Conservation (phyloP, 257 asterid species). For the Nicotiana sylvestris region DNA sequence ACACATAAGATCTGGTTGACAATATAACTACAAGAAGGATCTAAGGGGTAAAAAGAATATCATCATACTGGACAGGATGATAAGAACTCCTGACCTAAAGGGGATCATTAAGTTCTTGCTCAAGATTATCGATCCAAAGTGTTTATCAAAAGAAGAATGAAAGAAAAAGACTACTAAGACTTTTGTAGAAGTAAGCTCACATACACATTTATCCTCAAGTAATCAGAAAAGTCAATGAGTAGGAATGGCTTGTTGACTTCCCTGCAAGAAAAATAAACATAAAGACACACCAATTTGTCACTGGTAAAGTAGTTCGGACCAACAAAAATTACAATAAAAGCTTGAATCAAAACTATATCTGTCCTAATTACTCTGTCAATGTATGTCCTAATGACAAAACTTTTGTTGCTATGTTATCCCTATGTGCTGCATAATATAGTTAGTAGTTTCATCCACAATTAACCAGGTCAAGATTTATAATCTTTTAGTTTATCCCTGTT, state of each 20-base stretch:
- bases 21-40: not conserved
- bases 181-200: slow-evolving; percentile 24
- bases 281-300: slow-evolving; percentile 6
- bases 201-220: slow-evolving; percentile 71
- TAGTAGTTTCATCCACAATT: not conserved
- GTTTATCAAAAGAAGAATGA: not conserved
- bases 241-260: slow-evolving; percentile 58
- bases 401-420: not conserved
- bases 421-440: not conserved
- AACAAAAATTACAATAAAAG: not conserved
- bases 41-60: not conserved
- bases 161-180: not conserved
- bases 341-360: not conserved
- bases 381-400: not conserved
- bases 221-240: slow-evolving; percentile 78
- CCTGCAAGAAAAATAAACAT: slow-evolving; percentile 41
- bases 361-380: not conserved
- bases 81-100: not conserved
- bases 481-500: not conserved
- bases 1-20: not conserved
- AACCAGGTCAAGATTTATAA: not conserved
- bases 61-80: not conserved
- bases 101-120: not conserved
- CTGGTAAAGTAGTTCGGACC: not conserved
- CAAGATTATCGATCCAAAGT: not conserved